Evolutionary conservation across 805 yeast species (phyloP), one percentile per base, ranked within the genome.

Genomic region (Candida namnaoensis): DNA sequence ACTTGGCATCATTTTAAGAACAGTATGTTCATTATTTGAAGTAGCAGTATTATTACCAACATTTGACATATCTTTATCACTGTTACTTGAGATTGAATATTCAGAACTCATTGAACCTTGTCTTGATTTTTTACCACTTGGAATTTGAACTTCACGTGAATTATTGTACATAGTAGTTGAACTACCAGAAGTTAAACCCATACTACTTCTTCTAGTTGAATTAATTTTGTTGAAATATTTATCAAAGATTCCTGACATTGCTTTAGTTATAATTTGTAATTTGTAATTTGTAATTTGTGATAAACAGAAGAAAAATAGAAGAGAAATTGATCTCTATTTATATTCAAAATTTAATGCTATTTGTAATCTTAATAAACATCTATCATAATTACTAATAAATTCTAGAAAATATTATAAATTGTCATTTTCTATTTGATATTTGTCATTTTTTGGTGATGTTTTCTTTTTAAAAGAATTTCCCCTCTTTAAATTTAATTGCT

Each of bases 191-290:
- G 53, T 56, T 7, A 51, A 37, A 15, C 41, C 45, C 5, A 54
- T 48, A 42, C 48, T 38, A 40, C 49, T 50, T 37, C 28, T 38
- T 38, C 45, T 42, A 9, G 51, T 43, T 23, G 49, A 47, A 39
- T 50, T 49, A 46, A 55, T 43, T 50, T 47, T 44, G 43, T 44
- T 44, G 15, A 56, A 35, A 44, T 56, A 56, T 37, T 53, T 54
- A 41, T 56, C 60, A 34, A 56, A 56, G 43, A 56, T 56, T 37
- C 60, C 60, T 5, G 60, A 56, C 60, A 56, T 38, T 33, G 52
- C 47, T 42, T 46, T 19, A 14, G 35, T 41, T 30, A 38, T n/a
- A 19, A 19, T 19, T 32, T 25, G 5, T 14, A 24, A 36, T 35
- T 35, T 32, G 7, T 34, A 14, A 12, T 34, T 34, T 34, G 11